These are phyloP conservation scores for Crithidia thermophila DNA, from an alignment of 208 protist genomes.

Conservation along the genomic window DNA sequence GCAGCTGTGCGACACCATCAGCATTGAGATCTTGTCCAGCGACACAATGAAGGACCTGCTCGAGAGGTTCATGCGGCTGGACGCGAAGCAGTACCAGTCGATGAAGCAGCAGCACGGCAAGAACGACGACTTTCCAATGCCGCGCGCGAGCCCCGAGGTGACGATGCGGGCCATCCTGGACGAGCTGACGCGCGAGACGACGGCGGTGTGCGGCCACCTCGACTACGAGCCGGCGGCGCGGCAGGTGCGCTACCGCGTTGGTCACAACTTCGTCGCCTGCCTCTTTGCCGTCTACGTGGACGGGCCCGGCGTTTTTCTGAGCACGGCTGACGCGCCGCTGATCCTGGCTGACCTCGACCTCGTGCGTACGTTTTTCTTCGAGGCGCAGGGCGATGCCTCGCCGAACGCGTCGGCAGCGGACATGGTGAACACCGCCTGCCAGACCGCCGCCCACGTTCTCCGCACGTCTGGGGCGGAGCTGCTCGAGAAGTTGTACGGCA, in stretches of 20 bases:
- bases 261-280: conserved; percentile 42
- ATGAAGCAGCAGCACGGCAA: conserved; percentile 20
- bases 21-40: conserved; percentile 19
- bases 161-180: conserved; percentile 31
- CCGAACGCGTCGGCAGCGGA: not conserved
- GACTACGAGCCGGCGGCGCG: conserved; percentile 20
- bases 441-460: conserved; percentile 1
- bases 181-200: conserved; percentile 1
- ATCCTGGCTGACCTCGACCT: conserved; percentile 47
- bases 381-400: not conserved
- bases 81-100: conserved; percentile 35
- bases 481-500: conserved; percentile 43
- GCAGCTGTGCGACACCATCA: conserved; percentile 40
- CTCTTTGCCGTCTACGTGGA: conserved; percentile 54
- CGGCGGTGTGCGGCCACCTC: conserved; percentile 14
- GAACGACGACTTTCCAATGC: conserved; percentile 13
- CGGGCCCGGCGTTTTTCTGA: conserved; percentile 42
- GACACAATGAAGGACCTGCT: conserved; percentile 3
- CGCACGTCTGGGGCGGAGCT: conserved; percentile 23
- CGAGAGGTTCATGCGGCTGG: conserved; percentile 25
- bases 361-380: conserved; percentile 38
- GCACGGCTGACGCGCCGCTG: conserved; percentile 33
- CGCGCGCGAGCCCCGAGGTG: conserved; percentile 24
- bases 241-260: conserved; percentile 34
- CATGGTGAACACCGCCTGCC: not conserved